Base-by-base conservation (phyloP, 495 filamentous ascomycete genomes). In the Sphaerosporella brunnea region DNA sequence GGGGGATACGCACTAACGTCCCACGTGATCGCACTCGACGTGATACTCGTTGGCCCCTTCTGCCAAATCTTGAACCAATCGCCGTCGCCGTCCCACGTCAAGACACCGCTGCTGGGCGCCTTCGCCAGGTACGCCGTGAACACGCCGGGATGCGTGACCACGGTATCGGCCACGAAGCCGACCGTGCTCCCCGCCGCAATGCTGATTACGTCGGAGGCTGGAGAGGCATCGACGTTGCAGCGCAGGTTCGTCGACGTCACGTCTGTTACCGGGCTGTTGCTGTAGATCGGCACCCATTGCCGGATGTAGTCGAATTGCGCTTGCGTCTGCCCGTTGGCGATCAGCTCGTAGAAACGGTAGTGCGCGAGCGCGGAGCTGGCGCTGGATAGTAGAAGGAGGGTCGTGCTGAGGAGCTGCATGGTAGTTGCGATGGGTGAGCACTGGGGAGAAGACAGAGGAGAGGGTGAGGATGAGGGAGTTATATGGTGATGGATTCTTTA, bases 211-310 rank as follows among this genome's bases (percentile, higher is more conserved):
- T 65, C 69, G n/a, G 61, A 58, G 0, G 73, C 74, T 50, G 53
- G 63, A 19, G 59, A 53, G 9, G 69, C 69, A 47, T 71, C 72
- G 21, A 69, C 71, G 39, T 78, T 78, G 65, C 74, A 78, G 0
- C 73, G 64, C 39, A 78, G 64, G 39, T 77, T 70, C 4, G 56
- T 63, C 7, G 67, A 70, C 2, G 69, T 52, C 0, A 76, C 63
- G 49, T 70, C 63, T 19, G 67, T 70, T 8, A 76, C 73, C 5
- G 73, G 73, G 21, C 69, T 73, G 62, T 77, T 77, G 54, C 69
- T 63, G 66, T 73, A 75, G 45, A 62, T 67, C 63, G 73, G 73
- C 43, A 64, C 64, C n/a, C n/a, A n/a, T n/a, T n/a, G n/a, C 20
- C 73, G 67, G 46, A 77, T 64, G 54, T 71, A 68, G 52, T 73